These are phyloP conservation scores for Vigna radiata DNA, from an alignment of 306 rosid genomes.

Conservation along the genomic window DNA sequence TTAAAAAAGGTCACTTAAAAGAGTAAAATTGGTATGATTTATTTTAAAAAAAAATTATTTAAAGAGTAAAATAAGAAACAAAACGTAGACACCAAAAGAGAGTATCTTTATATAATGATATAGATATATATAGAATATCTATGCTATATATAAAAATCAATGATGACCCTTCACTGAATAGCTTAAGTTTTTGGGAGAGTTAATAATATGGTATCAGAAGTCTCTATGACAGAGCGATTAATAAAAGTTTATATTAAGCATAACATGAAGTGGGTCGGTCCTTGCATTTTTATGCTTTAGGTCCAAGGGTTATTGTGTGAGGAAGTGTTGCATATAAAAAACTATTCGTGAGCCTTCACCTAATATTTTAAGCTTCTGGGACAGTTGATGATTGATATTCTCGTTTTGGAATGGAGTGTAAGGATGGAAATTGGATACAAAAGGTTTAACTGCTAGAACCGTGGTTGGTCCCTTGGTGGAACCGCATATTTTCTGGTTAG, in stretches of 20 bases:
- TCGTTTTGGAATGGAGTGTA: not conserved
- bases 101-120: too few species aligned
- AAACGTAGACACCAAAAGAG: too few species aligned
- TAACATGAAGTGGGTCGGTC: not conserved
- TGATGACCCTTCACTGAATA: slow-evolving; percentile 1
- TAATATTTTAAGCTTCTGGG: not conserved
- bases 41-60: too few species aligned
- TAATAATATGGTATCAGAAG: not conserved
- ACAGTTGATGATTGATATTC: not conserved
- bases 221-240: not conserved
- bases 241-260: not conserved
- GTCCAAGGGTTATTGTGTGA: not conserved
- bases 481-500: too few species aligned
- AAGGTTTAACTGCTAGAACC: not conserved
- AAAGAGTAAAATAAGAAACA: too few species aligned
- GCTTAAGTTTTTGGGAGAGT: not conserved
- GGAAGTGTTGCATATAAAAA: not conserved
- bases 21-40: too few species aligned
- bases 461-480: too few species aligned
- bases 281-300: not conserved
- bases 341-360: not conserved
- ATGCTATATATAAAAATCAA: not conserved
- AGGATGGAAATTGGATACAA: not conserved
- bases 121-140: too few species aligned
- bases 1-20: too few species aligned